Evolutionary conservation across 208 protist species (phyloP).

Genomic region (Leishmania aethiopica): DNA sequence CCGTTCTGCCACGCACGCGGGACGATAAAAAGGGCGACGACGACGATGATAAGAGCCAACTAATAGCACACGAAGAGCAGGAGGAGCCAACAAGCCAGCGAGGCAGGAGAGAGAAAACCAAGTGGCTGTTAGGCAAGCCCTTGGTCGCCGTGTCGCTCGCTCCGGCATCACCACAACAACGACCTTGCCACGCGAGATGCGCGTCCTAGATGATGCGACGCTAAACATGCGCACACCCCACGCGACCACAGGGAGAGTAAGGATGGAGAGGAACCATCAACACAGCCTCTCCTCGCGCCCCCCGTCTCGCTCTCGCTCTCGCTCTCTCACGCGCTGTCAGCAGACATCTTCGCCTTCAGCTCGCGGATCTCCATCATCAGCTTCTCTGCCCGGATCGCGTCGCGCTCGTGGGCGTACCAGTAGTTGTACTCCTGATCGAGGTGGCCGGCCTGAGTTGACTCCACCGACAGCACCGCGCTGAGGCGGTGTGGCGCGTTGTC

Average conservation of each 20-base stretch:
- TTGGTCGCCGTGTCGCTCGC: too few relatives aligned
- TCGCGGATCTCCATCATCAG: constrained; percentile 80
- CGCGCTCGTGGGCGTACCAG: constrained; percentile 85
- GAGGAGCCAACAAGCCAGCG: too few relatives aligned
- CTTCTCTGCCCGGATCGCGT: constrained; percentile 86
- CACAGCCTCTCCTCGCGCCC: neutral
- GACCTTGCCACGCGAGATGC: neutral
- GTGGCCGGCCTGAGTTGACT: constrained; percentile 60
- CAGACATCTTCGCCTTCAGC: constrained; percentile 68
- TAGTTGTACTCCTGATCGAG: constrained; percentile 86
- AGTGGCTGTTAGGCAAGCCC: too few relatives aligned
- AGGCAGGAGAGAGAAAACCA: too few relatives aligned
- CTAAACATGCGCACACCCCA: neutral
- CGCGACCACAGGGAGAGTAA: neutral
- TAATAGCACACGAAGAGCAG: too few relatives aligned
- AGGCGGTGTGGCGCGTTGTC: constrained; percentile 69
- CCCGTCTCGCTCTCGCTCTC: neutral
- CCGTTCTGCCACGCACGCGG: too few relatives aligned
- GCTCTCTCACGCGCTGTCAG: constrained; percentile 4
- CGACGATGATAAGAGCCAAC: too few relatives aligned
- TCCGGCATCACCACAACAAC: neutral
- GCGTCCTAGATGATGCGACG: neutral
- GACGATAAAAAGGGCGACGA: too few relatives aligned
- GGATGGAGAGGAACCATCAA: neutral
- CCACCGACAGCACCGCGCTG: constrained; percentile 43